Conservation (phyloP, 2,329 filamentous ascomycete species). For the Ophiostoma triangulosporum region DNA sequence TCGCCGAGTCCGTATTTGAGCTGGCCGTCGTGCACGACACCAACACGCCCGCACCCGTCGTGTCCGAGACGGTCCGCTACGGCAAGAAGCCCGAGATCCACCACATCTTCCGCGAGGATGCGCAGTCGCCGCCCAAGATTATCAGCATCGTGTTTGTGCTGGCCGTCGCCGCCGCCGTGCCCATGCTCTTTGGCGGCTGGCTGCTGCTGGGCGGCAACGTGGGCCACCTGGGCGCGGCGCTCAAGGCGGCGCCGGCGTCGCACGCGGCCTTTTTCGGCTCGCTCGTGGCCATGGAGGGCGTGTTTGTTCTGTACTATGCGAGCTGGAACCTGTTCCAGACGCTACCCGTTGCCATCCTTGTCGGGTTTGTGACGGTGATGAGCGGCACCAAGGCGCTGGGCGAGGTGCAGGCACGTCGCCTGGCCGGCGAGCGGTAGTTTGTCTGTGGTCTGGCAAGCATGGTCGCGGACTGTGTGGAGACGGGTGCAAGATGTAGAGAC, state of each 20-base stretch:
- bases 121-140: constrained; percentile 65
- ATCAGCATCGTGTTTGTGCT: constrained; percentile 67
- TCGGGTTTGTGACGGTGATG: constrained; percentile 61
- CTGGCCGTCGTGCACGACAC: constrained; percentile 53
- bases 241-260: constrained; percentile 63
- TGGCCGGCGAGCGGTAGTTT: constrained; percentile 53
- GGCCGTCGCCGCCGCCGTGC: constrained; percentile 60
- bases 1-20: constrained; percentile 54
- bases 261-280: constrained; percentile 80
- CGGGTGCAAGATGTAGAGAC: background rate
- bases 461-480: background rate
- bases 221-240: constrained; percentile 60
- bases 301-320: constrained; percentile 92
- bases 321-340: constrained; percentile 86
- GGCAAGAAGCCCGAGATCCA: constrained; percentile 73
- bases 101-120: constrained; percentile 75
- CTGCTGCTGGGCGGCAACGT: constrained; percentile 68
- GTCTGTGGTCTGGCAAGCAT: background rate
- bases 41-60: constrained; percentile 39
- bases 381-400: constrained; percentile 82
- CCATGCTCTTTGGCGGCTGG: constrained; percentile 59
- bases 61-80: constrained; percentile 65
- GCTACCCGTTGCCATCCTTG: constrained; percentile 56
- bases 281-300: constrained; percentile 71
- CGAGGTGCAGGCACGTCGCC: constrained; percentile 78